A percentile compares a stretch with the other conserved stretches of the same genome.
These are phyloP conservation scores for Solanum boliviense DNA, from an alignment of 257 asterid species.

Conservation along the genomic window DNA sequence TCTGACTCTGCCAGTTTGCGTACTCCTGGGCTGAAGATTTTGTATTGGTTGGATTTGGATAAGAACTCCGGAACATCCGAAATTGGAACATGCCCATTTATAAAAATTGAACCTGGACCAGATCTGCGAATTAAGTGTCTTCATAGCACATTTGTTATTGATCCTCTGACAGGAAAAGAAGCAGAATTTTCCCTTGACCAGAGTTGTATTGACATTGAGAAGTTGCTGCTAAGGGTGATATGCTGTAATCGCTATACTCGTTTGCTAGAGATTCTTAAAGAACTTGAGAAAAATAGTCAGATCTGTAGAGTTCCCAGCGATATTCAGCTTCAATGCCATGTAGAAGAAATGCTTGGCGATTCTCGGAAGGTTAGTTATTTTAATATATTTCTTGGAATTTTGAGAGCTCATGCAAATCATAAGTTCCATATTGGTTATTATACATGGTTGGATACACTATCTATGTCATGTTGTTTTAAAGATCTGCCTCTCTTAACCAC, in stretches of 20 bases:
- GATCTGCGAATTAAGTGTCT: constrained; percentile 85
- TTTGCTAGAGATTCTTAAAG: constrained; percentile 78
- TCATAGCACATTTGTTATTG: constrained; percentile 86
- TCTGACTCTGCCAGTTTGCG: constrained; percentile 60
- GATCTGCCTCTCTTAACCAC: not conserved
- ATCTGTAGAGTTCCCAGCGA: constrained; percentile 72
- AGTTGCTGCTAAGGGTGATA: constrained; percentile 80
- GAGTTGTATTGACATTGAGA: constrained; percentile 82
- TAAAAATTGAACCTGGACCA: constrained; percentile 85
- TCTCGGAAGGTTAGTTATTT: constrained; percentile 39
- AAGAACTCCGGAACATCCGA: constrained; percentile 56
- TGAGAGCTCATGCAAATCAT: not conserved
- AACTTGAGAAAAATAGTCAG: constrained; percentile 66
- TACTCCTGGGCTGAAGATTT: constrained; percentile 89
- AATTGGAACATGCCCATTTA: constrained; percentile 54
- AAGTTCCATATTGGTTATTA: not conserved
- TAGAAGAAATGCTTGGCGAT: constrained; percentile 34
- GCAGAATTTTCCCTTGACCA: constrained; percentile 71
- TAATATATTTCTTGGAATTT: not conserved
- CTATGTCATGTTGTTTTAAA: not conserved
- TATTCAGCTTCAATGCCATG: constrained; percentile 52
- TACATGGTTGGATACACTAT: not conserved
- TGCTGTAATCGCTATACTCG: constrained; percentile 84
- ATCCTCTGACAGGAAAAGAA: constrained; percentile 75
- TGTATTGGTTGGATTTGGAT: constrained; percentile 92